Conservation (phyloP, 2,329 filamentous ascomycete species). For the Ascosphaera pollenicola region DNA sequence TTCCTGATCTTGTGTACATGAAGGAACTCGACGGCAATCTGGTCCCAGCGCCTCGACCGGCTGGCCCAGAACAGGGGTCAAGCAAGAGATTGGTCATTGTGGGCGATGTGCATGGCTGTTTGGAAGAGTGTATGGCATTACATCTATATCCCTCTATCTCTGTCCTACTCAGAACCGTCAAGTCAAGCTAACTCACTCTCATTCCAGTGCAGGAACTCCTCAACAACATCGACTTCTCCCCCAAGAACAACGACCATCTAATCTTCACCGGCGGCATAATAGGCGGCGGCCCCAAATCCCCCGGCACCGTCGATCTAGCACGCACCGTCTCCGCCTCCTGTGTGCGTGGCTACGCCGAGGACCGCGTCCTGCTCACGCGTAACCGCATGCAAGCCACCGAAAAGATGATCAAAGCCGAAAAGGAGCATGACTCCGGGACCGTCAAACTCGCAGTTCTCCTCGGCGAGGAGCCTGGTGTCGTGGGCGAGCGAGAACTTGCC, state of each 20-base stretch:
- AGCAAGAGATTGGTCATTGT: slow-evolving; percentile 51
- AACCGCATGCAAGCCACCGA: slow-evolving; percentile 16
- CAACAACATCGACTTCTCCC: slow-evolving; percentile 39
- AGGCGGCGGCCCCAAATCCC: slow-evolving; percentile 67
- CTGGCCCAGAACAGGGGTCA: slow-evolving; percentile 8
- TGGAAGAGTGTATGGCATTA: slow-evolving; percentile 32
- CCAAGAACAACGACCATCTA: slow-evolving; percentile 41
- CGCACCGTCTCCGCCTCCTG: slow-evolving; percentile 53
- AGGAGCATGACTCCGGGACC: background rate
- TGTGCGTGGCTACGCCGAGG: slow-evolving; percentile 86
- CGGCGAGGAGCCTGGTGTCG: slow-evolving; percentile 2
- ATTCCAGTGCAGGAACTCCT: slow-evolving; percentile 34
- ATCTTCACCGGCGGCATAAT: slow-evolving; percentile 61
- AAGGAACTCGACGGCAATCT: slow-evolving; percentile 25
- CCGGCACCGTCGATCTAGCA: slow-evolving; percentile 53
- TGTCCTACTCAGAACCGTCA: background rate
- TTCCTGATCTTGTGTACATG: slow-evolving; percentile 28
- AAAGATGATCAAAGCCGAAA: slow-evolving; percentile 2
- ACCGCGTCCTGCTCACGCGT: slow-evolving; percentile 52
- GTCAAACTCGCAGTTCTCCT: no score
- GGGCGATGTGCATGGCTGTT: slow-evolving; percentile 86
- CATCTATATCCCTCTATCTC: slow-evolving; percentile 2
- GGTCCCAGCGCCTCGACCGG: slow-evolving; percentile 19
- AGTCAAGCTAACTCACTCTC: slow-evolving; percentile 3
- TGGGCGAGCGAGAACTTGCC: slow-evolving; percentile 12